Evolutionary conservation across 2,329 filamentous ascomycete species (phyloP).

Genomic region (Zymoseptoria ardabiliae): DNA sequence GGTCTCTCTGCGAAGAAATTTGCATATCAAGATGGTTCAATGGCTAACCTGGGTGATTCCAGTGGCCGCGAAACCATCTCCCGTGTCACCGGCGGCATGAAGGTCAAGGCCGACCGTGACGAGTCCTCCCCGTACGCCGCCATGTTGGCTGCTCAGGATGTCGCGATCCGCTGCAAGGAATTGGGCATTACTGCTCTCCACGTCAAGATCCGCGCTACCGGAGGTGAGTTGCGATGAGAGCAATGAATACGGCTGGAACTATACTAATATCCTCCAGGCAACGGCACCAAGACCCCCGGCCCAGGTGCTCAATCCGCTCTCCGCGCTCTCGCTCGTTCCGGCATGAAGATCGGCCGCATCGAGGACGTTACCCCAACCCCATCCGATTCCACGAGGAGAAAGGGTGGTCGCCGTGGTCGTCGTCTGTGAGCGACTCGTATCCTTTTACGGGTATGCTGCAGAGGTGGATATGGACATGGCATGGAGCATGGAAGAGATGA

Average conservation of each 20-base stretch:
- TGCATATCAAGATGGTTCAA: conserved; percentile 26
- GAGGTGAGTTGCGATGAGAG: conserved; percentile 55
- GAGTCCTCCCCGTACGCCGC: conserved; percentile 99
- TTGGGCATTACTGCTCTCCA: conserved; percentile 90
- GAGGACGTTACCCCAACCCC: conserved; percentile 99
- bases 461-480: conserved; percentile 8
- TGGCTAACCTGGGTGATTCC: conserved; percentile 65
- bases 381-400: conserved; percentile 98
- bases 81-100: conserved; percentile 99
- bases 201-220: conserved; percentile 99
- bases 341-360: conserved; percentile 99
- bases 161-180: conserved; percentile 83
- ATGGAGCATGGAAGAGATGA: conserved; percentile 8
- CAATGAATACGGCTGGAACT: neutral
- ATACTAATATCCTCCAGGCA: conserved; percentile 49
- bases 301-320: conserved; percentile 98
- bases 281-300: conserved; percentile 99
- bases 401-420: conserved; percentile 99
- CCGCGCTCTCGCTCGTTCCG: conserved; percentile 95
- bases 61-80: conserved; percentile 99
- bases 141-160: conserved; percentile 97
- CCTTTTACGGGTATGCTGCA: conserved; percentile 11
- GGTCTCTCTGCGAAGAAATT: conserved; percentile 15
- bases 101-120: conserved; percentile 99
- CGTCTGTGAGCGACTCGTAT: conserved; percentile 62